Base-by-base conservation (phyloP, 805 yeast genomes). In the Torulaspora maleeae region DNA sequence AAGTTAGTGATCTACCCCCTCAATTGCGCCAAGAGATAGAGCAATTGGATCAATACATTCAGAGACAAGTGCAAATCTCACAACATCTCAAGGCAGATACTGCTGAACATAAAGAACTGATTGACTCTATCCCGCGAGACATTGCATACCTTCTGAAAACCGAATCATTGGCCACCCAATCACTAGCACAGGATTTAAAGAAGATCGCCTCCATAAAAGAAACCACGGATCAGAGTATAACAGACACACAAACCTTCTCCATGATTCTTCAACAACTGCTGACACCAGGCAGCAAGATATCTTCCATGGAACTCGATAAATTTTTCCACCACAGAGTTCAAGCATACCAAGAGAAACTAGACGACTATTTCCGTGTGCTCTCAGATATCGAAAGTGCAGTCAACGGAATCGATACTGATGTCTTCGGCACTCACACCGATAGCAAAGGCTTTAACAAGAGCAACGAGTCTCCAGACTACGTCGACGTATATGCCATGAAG, bases 1-100 rank as follows among this genome's bases (percentile, higher is more conserved):
- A 84, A 40, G 84, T 86, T 8, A 79, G 80, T 7, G 91, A 84
- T 48, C 67, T 86, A 32, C 90, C 93, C 2, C 82, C 78, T n/a
- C 75, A 68, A n/a, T 66, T 81, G 44, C 85, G 83, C 55, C 75
- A 69, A 48, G 87, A 85, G 58, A 68, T 86, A 29, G 85, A 82
- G 61, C 80, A 81, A 51, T 67, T 86, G 45, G 88, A 86, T 63
- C 74, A 77, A 45, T 84, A 82, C 59, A 82, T 86, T 39, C 84
- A 82, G 58, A 77, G 77, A 28, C 95, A 86, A 65, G 84, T 83
- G 35, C 74, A 79, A 40, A 81, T 83, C 42, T 82, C 89, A 2
- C 84, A 83, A 41, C 79, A 79, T 24, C 67, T 86, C 50, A 77
- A 80, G 51, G 74, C 79, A 5, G 84, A 81, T 52, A 72, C 76